Base-by-base conservation (phyloP, 805 yeast genomes). In the Candida insectalens region DNA sequence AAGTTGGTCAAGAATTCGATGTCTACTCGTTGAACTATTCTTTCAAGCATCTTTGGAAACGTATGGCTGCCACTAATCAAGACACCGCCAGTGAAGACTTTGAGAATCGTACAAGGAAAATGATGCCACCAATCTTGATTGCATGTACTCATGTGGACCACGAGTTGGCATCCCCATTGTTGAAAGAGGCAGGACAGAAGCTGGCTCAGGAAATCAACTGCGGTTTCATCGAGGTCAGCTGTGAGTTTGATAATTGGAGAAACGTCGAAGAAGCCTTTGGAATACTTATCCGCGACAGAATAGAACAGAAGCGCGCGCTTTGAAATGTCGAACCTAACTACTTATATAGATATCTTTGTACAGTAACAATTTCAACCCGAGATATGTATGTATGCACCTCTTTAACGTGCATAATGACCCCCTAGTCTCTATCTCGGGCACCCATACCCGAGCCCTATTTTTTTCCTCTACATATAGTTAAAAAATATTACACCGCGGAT, bases 1-100 rank as follows among this genome's bases (percentile, higher is more conserved):
- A 73, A 32, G 59, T 61, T 27, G 84, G 85, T 3, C 63, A 71
- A 45, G 92, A 81, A 49, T 69, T 71, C 27, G 92, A 81, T 47
- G 63, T 76, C 0, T 77, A 73, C 44, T 74, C 82, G 0, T 44
- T 81, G 20, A 66, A 76, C 38, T 62, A 69, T 33, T 71, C 77
- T 3, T 47, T 81, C 25, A 74, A 69, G 38, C 72, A 62, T 40
- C 58, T 77, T 39, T 75, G 83, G 78, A 68, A 67, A 38, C 46
- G 40, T 23, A 59, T 63, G 27, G 51, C 48, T 16, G 13, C 32
- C 22, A 30, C 35, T 5, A 30, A 38, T n/a, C 26, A 25, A 5
- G 34, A 30, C 19, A 3, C 33, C 18, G 14, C 21, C 17, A 16
- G 16, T 12, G 33, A 34, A 14, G 17, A 22, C 15, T 17, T 35